Conservation (phyloP, 305 asterid species). For the Nicotiana rustica region DNA sequence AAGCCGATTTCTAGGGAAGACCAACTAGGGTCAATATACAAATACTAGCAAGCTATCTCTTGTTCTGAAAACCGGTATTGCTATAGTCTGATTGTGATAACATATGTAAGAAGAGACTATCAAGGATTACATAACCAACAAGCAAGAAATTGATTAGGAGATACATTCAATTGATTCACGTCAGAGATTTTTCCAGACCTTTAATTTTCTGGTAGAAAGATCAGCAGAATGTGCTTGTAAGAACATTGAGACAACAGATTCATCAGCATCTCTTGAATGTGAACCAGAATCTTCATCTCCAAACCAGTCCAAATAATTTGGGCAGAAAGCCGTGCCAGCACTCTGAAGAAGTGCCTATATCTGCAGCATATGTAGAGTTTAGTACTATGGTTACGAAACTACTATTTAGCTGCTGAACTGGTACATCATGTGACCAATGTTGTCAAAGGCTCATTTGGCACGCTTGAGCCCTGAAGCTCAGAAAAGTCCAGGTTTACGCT, state of each 20-base stretch:
- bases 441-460: no score
- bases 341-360: constrained; percentile 91
- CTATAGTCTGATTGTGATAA: not conserved
- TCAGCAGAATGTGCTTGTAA: constrained; percentile 85
- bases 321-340: constrained; percentile 87
- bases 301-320: constrained; percentile 86
- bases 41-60: constrained; percentile 3
- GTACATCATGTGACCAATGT: no score
- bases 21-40: not conserved
- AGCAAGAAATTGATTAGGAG: constrained; percentile 2
- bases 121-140: constrained; percentile 8
- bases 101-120: not conserved
- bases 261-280: constrained; percentile 77
- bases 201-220: constrained; percentile 76
- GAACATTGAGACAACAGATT: constrained; percentile 76
- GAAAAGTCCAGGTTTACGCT: no score
- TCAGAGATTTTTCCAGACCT: constrained; percentile 50
- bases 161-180: not conserved
- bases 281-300: constrained; percentile 61
- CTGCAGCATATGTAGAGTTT: constrained; percentile 57
- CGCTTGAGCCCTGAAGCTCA: no score
- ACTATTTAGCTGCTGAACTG: not conserved
- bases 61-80: not conserved
- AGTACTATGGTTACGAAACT: constrained; percentile 13
- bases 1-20: not conserved